Evolutionary conservation across 225 moss, liverwort and hornwort species (phyloP), one percentile per base, ranked within the genome.

Genomic region (Takakia lepidozioides): DNA sequence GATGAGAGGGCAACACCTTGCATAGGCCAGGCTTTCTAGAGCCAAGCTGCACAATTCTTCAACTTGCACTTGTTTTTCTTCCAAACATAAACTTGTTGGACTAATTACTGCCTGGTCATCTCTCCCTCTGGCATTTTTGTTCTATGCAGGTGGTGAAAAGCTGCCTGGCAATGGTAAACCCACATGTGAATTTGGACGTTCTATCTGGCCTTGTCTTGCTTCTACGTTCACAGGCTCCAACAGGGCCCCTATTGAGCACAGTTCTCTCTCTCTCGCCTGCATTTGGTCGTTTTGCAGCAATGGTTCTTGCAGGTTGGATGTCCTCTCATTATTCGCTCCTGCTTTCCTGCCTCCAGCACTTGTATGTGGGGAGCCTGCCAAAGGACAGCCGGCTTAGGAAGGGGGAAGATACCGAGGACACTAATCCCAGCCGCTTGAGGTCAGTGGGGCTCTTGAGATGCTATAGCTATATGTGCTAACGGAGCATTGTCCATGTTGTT

Each of bases 261-360:
- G 63, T 98, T 53, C 64, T 98, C 23, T 83, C 80, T 25, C 81
- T 87, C 19, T 69, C 83, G 3, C 67, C 83, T 10, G 76, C 73
- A 43, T 98, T 91, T 56, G 91, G 81, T 49, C 85, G 72, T 27
- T 87, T 98, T 69, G 76, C 76, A 52, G 87, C 81, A 28, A 73
- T 98, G 35, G 82, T 83, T 24, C 60, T 98, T 60, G 77, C 81
- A 44, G 85, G 85, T 57, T 98, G 98, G 98, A 65, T 81, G 65
- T 78, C 82, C 19, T 87, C 98, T 30, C 85, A 98, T 64, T 74
- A 83, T 30, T 20, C 78, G 43, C 76, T 59, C 19, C 77, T 98
- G 49, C 81, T 85, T 48, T 54, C 70, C 51, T 81, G 87, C 63
- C 66, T 98, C 8, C 85, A 87, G 61, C 69, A 68, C 38, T 68